A percentile compares a stretch with the other conserved stretches of the same genome.
Conservation (phyloP, 2,329 filamentous ascomycete genomes). For the Zasmidium cellare region DNA sequence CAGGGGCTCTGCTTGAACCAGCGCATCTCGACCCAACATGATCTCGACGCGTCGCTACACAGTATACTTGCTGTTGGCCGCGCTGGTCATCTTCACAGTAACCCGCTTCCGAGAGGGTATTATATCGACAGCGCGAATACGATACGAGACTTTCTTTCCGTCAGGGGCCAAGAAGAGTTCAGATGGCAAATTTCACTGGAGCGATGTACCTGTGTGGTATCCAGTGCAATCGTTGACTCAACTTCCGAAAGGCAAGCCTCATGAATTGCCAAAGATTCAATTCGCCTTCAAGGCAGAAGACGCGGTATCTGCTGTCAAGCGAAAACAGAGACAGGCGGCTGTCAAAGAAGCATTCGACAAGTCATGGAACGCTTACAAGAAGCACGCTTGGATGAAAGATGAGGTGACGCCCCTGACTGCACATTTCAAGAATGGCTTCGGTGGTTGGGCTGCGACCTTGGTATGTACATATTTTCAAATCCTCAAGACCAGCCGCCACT, state of each 20-base stretch:
- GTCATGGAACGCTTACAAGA: constrained; percentile 47
- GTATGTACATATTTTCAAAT: too few species aligned
- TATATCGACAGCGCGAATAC: constrained; percentile 14
- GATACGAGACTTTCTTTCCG: constrained; percentile 19
- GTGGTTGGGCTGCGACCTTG: constrained; percentile 49
- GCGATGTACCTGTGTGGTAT: constrained; percentile 40
- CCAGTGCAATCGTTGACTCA: constrained; percentile 38
- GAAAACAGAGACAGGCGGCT: constrained; percentile 36
- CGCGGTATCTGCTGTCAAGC: constrained; percentile 31
- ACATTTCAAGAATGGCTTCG: constrained; percentile 42
- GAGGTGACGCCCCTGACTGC: constrained; percentile 49
- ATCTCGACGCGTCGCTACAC: constrained; percentile 40
- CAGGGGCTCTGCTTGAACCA: too few species aligned
- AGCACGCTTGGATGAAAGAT: constrained; percentile 51
- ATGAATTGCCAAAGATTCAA: constrained; percentile 45
- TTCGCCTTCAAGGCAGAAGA: constrained; percentile 40
- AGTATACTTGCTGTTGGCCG: constrained; percentile 36
- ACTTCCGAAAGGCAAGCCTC: constrained; percentile 40
- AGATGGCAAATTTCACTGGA: constrained; percentile 40
- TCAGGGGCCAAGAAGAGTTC: constrained; percentile 9
- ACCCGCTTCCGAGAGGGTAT: constrained; percentile 35
- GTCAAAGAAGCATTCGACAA: constrained; percentile 46
- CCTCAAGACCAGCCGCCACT: too few species aligned
- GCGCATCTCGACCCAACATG: constrained; percentile 31
- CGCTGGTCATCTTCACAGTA: constrained; percentile 38